Base-by-base conservation (phyloP, 2,329 filamentous ascomycete genomes). In the Exophiala calicioides region DNA sequence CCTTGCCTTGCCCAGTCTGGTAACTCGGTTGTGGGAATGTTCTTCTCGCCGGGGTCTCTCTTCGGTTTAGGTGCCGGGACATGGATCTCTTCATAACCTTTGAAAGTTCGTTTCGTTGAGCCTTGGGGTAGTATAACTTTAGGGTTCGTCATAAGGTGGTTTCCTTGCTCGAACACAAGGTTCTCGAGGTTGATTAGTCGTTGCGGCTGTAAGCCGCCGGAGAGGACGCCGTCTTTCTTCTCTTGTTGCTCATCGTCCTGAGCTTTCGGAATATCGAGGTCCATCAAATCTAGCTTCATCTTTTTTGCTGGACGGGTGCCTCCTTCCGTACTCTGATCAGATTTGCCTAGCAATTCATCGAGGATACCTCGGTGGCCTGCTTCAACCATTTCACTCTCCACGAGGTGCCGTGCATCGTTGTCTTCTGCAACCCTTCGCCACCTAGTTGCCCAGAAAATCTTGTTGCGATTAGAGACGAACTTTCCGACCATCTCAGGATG, bases 61-160 rank as follows among this genome's bases (percentile, higher is more conserved):
- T 86, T 89, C 59, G 88, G 85, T 72, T 95, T 95, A 1, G 94
- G 94, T 4, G 89, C 81, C 5, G 93, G 93, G 3, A 98, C 90
- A 64, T 98, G 93, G 48, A 97, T 96, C 64, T 98, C 93, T 68
- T 98, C 93, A 59, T 97, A 98, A 24, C 93, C 93, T 68, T 98
- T 98, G 72, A 96, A 96, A 0, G 88, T 89, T 36, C 90, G 82
- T 68, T 97, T 96, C 0, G 88, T 96, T 2, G 93, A 95, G 8
- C 93, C 93, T 65, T 95, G 89, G 0, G 93, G 93, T 15, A 98
- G 77, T 54, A 87, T 86, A 35, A 98, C 93, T 64, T 90, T 96
- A 5, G 90, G 87, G 61, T 98, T 98, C n/a, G 93, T 97, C 91
- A 97, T 98, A 32, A 98, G 78, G 73, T 98, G 93, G 62, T 97